These are phyloP conservation scores for Dictyostelium brefeldianum DNA, from an alignment of 78 protist species.

Conservation along the genomic window DNA sequence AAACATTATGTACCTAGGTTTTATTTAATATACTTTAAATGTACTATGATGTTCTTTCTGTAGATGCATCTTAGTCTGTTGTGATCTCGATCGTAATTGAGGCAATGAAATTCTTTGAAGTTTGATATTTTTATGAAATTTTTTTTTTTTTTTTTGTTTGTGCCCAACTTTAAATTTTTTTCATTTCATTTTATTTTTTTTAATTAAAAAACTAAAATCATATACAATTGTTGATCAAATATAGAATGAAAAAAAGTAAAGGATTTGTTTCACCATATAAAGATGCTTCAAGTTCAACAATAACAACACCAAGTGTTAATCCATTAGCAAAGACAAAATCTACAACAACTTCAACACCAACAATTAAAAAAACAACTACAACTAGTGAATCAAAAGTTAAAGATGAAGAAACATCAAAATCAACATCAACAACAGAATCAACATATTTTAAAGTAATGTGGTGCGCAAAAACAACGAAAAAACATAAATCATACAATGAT, in stretches of 20 bases:
- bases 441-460: conserved; percentile 34
- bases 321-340: not conserved
- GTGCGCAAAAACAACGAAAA: conserved; percentile 66
- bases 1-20: too few relatives aligned
- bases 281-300: not conserved
- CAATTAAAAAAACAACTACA: conserved; percentile 7
- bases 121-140: not conserved
- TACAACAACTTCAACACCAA: not conserved
- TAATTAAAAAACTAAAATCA: not conserved
- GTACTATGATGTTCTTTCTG: too few relatives aligned
- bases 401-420: not conserved
- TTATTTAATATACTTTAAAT: too few relatives aligned
- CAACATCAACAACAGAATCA: not conserved
- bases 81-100: too few relatives aligned
- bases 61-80: too few relatives aligned
- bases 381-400: not conserved
- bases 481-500: conserved; percentile 78
- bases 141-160: not conserved
- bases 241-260: conserved; percentile 1
- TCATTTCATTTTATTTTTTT: too few relatives aligned
- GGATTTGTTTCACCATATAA: conserved; percentile 59
- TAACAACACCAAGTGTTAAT: not conserved
- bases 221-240: too few relatives aligned
- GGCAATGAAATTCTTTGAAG: too few relatives aligned
- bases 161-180: not conserved